Base-by-base conservation (phyloP, 1,139 yeast genomes). In the Chernovozyma aurita region DNA sequence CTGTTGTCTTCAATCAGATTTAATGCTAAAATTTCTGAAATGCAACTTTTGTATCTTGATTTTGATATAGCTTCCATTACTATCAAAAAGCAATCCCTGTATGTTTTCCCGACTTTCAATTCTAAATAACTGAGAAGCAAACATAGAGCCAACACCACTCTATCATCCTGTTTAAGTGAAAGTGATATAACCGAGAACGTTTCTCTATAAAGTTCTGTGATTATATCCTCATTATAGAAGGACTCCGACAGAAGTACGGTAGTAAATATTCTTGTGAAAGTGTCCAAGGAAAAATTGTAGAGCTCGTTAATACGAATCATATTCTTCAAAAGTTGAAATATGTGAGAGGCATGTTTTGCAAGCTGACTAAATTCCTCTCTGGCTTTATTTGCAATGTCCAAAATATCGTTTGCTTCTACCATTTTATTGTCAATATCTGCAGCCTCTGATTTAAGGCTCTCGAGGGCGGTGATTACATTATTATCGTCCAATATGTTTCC, bases 401-500 rank as follows among this genome's bases (percentile, higher is more conserved):
- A 72, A 4, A 85, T 74, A 4, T 55, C 55, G 3, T 66, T 65
- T 0, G 88, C 73, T 40, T 80, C 81, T 3, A 48, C 48, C 39
- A 84, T 68, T 50, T 82, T 81, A 3, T 43, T 42, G 35, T 74
- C 74, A 14, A 86, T 70, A 11, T 72, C 72, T 1, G 49, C 51
- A 0, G 95, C 69, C 45, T 87, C 92, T 1, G 53, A 47, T 51
- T 90, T 90, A 36, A 90, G 61, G 2, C 52, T 55, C 48, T 85
- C 94, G 36, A 90, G 62, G 1, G 83, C 76, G 6, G 67, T 62
- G 18, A 85, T 57, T 3, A 88, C 62, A 0, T 59, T 64, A 38
- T 80, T 80, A 53, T 83, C 79, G 12, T 87, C 95, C 32, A 90
- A 63, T 27, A 90, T 70, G 39, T 73, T 76, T 0, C 85, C 85